Evolutionary conservation across 2,329 filamentous ascomycete genomes (phyloP).

Genomic region (Penicillium glabrum): DNA sequence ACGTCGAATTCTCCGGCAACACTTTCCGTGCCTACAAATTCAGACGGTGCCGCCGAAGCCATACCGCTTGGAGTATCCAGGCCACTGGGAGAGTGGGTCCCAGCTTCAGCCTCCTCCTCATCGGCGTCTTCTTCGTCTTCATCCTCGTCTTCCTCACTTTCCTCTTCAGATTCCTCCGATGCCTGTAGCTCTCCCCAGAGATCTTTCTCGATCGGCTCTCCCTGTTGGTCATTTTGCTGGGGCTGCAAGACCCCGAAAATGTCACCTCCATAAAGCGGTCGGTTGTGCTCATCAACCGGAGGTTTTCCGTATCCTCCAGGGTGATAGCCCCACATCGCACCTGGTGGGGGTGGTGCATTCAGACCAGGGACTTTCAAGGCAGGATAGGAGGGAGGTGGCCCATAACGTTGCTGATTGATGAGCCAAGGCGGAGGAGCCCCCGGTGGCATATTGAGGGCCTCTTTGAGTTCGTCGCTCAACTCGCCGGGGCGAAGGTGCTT

Average conservation of each 20-base stretch:
- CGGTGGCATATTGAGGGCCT: conserved; percentile 89
- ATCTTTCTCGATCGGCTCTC: conserved; percentile 80
- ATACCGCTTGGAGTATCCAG: conserved; percentile 80
- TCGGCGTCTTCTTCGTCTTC: conserved; percentile 59
- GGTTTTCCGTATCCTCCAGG: conserved; percentile 96
- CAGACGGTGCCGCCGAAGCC: conserved; percentile 75
- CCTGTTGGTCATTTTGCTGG: conserved; percentile 61
- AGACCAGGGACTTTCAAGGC: conserved; percentile 92
- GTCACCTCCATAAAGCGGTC: conserved; percentile 89
- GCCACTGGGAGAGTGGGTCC: conserved; percentile 72
- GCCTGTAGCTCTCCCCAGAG: conserved; percentile 92
- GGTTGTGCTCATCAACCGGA: conserved; percentile 88
- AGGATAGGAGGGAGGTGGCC: conserved; percentile 90
- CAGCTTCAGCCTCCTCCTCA: conserved; percentile 54
- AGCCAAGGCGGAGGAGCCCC: conserved; percentile 95
- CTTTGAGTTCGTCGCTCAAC: conserved; percentile 81
- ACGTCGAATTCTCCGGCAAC: conserved; percentile 87
- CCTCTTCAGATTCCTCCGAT: conserved; percentile 69
- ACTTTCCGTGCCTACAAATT: conserved; percentile 72
- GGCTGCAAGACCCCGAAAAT: conserved; percentile 78
- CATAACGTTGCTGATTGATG: conserved; percentile 92
- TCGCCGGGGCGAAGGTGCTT: conserved; percentile 88
- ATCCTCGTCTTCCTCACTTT: conserved; percentile 70
- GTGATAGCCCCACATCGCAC: conserved; percentile 91
- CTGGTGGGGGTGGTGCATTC: conserved; percentile 86